Evolutionary conservation across 1,284 basidiomycete species (phyloP).

Genomic region (Melampsora americana): DNA sequence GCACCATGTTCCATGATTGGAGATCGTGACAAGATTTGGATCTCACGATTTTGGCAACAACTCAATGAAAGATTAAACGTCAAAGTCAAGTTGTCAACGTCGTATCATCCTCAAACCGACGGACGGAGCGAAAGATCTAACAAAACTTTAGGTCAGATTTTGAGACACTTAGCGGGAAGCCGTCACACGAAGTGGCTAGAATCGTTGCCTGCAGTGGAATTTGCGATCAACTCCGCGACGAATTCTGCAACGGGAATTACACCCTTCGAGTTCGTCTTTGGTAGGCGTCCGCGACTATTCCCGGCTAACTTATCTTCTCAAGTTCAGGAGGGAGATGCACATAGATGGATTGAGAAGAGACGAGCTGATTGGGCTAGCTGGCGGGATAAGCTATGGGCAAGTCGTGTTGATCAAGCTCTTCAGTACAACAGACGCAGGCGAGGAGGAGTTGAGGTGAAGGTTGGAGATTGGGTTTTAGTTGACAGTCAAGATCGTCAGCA

Average conservation of each 20-base stretch:
- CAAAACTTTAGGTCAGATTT: conserved; percentile 53
- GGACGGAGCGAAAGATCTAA: conserved; percentile 49
- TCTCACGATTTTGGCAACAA: conserved; percentile 11
- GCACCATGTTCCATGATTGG: background rate
- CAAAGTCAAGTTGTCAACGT: conserved; percentile 38
- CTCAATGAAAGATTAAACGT: background rate
- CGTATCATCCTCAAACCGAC: no score
- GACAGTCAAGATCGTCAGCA: no score
- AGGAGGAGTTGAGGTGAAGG: no score
- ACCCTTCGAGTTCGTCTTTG: background rate
- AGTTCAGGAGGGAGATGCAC: no score
- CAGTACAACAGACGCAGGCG: no score
- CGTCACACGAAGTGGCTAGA: conserved; percentile 37
- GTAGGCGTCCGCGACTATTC: background rate
- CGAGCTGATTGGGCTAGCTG: no score
- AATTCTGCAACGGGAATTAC: background rate
- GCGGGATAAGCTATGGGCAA: no score
- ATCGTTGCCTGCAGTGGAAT: conserved; percentile 18
- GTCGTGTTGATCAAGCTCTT: no score
- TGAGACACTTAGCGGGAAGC: conserved; percentile 5
- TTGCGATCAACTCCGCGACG: no score
- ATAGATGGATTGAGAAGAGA: no score
- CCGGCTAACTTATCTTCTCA: background rate
- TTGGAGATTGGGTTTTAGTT: no score
- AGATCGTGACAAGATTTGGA: conserved; percentile 46